phyloP scores from a whole-genome alignment of 148 eudicot genomes.

The Rhododendron williamsianum region DNA sequence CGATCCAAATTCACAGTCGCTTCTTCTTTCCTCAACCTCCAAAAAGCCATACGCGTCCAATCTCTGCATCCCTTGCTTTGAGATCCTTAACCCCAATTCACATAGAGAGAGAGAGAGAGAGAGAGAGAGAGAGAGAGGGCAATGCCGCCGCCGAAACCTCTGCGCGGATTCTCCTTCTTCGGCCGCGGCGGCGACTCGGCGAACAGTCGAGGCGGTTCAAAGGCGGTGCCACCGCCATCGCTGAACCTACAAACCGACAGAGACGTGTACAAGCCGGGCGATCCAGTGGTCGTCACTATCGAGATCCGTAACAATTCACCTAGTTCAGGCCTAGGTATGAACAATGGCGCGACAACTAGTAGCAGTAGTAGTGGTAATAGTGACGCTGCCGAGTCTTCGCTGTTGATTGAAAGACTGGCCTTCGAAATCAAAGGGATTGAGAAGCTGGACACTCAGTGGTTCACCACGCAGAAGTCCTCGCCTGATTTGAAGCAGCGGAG shows the following conservation, averaged over 20 bases:
- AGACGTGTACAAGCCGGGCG: constrained; percentile 79
- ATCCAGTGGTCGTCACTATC: constrained; percentile 55
- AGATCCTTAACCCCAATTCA: background rate
- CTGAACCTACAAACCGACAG: constrained; percentile 56
- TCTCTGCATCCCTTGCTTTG: background rate
- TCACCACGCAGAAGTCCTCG: constrained; percentile 48
- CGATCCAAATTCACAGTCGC: background rate
- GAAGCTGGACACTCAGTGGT: constrained; percentile 89
- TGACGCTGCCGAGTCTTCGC: constrained; percentile 22
- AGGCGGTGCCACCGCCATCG: constrained; percentile 27
- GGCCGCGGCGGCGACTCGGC: constrained; percentile 42
- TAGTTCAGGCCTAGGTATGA: background rate
- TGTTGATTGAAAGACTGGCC: constrained; percentile 56
- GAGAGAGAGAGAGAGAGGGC: background rate
- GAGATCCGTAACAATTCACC: constrained; percentile 39
- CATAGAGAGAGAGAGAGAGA: background rate
- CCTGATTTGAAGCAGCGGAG: constrained; percentile 48
- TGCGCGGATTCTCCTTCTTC: constrained; percentile 59
- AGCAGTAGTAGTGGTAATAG: background rate
- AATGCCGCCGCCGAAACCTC: constrained; percentile 43
- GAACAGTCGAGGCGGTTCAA: background rate
- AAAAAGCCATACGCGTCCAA: background rate
- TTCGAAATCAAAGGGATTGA: constrained; percentile 80
- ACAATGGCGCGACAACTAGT: background rate
- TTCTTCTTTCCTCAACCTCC: background rate